Base-by-base conservation (phyloP, 208 protist species). In the Leishmania tropica region DNA sequence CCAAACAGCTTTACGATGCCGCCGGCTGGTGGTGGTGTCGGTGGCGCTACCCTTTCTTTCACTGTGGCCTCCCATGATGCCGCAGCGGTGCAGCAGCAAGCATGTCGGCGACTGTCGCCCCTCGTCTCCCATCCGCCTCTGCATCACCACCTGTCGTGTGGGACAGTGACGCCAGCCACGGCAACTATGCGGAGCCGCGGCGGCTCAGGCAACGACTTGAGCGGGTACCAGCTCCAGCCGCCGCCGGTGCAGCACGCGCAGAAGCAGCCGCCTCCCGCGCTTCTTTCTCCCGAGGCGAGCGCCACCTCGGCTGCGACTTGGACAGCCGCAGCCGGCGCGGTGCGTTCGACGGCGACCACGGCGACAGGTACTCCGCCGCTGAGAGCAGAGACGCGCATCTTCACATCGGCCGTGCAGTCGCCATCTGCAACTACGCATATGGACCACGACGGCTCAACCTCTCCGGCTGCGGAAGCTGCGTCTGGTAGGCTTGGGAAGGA, bases 101-200 rank as follows among this genome's bases (percentile, higher is more conserved):
- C 56, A 24, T 31, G 24, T 62, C 56, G 56, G 21, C 80, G 62
- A 2, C 54, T 79, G 74, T 83, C 80, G 40, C 80, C 80, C 62
- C 53, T 79, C 35, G 17, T 75, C 60, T 17, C 24, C 42, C 74
- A 83, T 42, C 53, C 64, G 0, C 74, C 79, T 56, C 42, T 35
- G 40, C 73, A 48, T 28, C 71, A 51, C 65, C 17, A 45, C 51
- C 17, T 15, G 37, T 76, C 78, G 53, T 31, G 37, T 42, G 70
- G 65, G 31, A 58, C 78, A 42, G 10, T 53, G 31, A 35, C 51
- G 17, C 6, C 56, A 31, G 17, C 28, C 24, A 31, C 56, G 56
- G 56, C 56, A 62, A 31, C 56, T 62, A 31, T 13, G 24, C 8
- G 35, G 21, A 35, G 31, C 65, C 28, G 35, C n/a, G 71, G 48